Evolutionary conservation across 305 asterid genomes (phyloP).

Genomic region (Fraxinus albicans): DNA sequence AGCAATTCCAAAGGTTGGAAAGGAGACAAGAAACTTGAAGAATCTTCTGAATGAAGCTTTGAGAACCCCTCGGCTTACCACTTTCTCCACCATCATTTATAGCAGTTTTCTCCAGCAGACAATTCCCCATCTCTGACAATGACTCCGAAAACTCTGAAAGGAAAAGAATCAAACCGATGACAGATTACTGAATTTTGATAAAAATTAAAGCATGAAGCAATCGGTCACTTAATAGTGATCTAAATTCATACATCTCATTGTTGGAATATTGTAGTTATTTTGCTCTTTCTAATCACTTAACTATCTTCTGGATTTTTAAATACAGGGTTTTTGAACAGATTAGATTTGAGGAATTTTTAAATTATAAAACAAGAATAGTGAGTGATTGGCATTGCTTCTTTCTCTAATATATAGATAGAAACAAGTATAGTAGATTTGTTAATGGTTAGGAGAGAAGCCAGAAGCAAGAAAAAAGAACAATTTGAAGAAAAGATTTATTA

Average conservation of each 20-base stretch:
- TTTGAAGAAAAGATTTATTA: neutral
- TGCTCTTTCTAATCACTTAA: neutral
- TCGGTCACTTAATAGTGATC: neutral
- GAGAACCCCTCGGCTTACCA: conserved; percentile 32
- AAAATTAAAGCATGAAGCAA: neutral
- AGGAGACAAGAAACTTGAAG: neutral
- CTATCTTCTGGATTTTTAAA: neutral
- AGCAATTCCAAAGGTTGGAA: neutral
- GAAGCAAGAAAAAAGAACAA: conserved; percentile 11
- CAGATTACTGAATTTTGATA: neutral
- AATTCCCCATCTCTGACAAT: conserved; percentile 49
- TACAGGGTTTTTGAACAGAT: conserved; percentile 22
- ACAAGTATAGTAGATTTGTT: neutral
- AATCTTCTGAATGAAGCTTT: neutral
- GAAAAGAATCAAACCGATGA: neutral
- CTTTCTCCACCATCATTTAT: conserved; percentile 37
- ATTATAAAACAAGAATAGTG: neutral
- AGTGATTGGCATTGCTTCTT: conserved; percentile 22
- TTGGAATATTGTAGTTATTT: neutral
- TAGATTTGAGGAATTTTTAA: neutral
- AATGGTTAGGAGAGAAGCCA: neutral
- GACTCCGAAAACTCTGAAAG: conserved; percentile 51
- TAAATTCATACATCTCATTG: neutral
- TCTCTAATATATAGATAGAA: neutral
- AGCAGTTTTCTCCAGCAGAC: conserved; percentile 44